Percentiles rank a stretch among this genome's conserved stretches.
Conservation (phyloP, 2,329 filamentous ascomycete genomes). For the Diaporthe capsici region DNA sequence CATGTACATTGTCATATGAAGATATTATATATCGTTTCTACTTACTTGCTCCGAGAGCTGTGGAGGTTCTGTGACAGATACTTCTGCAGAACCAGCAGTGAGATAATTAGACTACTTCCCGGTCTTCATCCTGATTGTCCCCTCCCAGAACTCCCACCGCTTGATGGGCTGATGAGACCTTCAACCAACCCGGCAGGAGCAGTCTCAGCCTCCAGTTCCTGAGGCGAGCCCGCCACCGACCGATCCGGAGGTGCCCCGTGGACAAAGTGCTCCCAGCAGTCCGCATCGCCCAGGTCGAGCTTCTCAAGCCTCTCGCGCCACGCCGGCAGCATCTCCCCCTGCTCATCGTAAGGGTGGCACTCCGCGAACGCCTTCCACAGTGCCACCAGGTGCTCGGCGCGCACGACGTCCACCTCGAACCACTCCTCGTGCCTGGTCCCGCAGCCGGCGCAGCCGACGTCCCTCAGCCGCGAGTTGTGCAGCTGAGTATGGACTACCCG, state of each 20-base stretch:
- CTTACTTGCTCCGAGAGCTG: not conserved
- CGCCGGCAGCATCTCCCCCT: conserved; percentile 44
- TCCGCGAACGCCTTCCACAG: conserved; percentile 50
- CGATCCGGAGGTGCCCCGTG: not conserved
- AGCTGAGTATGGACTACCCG: conserved; percentile 50
- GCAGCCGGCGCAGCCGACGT: conserved; percentile 47
- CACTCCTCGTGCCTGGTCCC: conserved; percentile 47
- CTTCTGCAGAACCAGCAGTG: not conserved
- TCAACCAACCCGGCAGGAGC: not conserved
- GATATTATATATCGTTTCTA: not conserved
- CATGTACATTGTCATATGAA: not conserved
- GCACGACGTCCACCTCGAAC: conserved; percentile 45
- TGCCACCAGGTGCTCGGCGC: conserved; percentile 42
- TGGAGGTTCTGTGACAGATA: not conserved
- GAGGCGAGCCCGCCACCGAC: not conserved
- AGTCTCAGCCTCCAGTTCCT: not conserved
- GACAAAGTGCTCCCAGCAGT: conserved; percentile 47
- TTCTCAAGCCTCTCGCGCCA: conserved; percentile 46
- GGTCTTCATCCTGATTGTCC: not conserved
- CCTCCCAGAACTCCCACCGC: not conserved
- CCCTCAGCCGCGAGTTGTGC: conserved; percentile 45
- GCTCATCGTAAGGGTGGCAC: conserved; percentile 48
- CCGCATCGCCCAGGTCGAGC: conserved; percentile 46
- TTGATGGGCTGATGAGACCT: not conserved
- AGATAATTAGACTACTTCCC: not conserved